phyloP scores from a whole-genome alignment of 1,284 basidiomycete genomes.

The Hemileia vastatrix region DNA sequence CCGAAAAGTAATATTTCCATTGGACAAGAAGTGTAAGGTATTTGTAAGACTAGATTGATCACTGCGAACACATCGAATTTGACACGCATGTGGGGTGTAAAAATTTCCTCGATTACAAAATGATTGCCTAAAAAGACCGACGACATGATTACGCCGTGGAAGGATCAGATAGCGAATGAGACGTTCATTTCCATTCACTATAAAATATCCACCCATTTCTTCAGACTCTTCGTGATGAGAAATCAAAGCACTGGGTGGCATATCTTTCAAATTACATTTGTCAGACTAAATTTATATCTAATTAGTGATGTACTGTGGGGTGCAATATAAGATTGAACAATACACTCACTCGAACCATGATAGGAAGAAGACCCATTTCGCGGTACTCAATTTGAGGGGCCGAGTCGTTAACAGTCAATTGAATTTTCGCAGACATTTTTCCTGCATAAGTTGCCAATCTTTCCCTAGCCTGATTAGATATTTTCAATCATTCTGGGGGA shows the following conservation, averaged over 20 bases:
- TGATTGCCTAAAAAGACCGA: slow-evolving; percentile 71
- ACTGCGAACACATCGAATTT: slow-evolving; percentile 84
- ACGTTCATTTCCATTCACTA: slow-evolving; percentile 98
- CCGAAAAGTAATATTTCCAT: slow-evolving; percentile 86
- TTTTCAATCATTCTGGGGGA: slow-evolving; percentile 33
- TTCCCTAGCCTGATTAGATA: slow-evolving; percentile 64
- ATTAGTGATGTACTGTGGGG: neutral
- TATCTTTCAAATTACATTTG: slow-evolving; percentile 75
- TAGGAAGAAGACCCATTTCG: slow-evolving; percentile 84
- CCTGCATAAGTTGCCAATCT: slow-evolving; percentile 83
- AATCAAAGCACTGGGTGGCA: slow-evolving; percentile 80
- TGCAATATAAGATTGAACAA: neutral
- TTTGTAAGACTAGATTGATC: slow-evolving; percentile 91
- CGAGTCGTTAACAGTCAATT: slow-evolving; percentile 71
- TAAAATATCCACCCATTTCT: slow-evolving; percentile 97
- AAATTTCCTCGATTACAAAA: slow-evolving; percentile 87
- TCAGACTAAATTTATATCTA: slow-evolving; percentile 56
- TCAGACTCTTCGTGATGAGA: slow-evolving; percentile 88
- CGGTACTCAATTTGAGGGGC: slow-evolving; percentile 64
- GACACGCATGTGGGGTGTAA: slow-evolving; percentile 86
- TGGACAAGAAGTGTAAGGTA: slow-evolving; percentile 91
- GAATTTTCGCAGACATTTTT: slow-evolving; percentile 77
- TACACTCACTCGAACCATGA: slow-evolving; percentile 92
- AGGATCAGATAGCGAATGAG: slow-evolving; percentile 94
- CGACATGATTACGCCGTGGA: slow-evolving; percentile 78